Base-by-base conservation (phyloP, 2,329 filamentous ascomycete genomes). In the Pseudogymnoascus sp. region DNA sequence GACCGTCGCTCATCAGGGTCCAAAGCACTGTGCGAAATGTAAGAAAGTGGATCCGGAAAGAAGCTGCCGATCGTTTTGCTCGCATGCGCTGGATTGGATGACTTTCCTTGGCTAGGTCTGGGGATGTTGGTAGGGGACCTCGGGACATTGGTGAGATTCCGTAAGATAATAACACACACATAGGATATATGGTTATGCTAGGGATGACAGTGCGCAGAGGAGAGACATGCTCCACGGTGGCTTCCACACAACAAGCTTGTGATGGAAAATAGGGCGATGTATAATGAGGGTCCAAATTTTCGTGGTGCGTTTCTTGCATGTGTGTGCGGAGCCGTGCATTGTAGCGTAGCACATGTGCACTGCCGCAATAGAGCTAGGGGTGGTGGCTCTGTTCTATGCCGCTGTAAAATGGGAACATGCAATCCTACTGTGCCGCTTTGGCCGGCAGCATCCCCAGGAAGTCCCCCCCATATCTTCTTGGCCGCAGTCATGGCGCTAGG, bases 31-130 rank as follows among this genome's bases (percentile, higher is more conserved):
- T 29, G 26, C n/a, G 26, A 33, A 16, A 55, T 33, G 49, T 33
- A 55, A n/a, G 49, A 55, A 55, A 55, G 49, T 55, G 49, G 49
- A 33, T 29, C 49, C 49, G 49, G 29, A 55, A 21, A 55, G 49
- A 19, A 19, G 29, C 21, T 5, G 49, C 16, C 29, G 49, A 55
- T 55, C 49, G 10, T 35, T 55, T 55, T 55, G 29, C 49, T 55
- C 49, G 49, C 49, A 33, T 55, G 49, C 6, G 26, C 45, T 16
- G 29, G 10, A 35, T 33, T 55, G 49, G 49, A 33, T 26, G 49
- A 26, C 10, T 55, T 21, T n/a, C 6, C 49, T 55, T 55, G 49
- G 33, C 29, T 2, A 19, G 19, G 16, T 21, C 29, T 33, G 26
- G 26, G 49, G 49, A 19, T 55, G 45, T 33, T 55, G 10, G 21